Evolutionary conservation across 129 eudicot genomes (phyloP).

Genomic region (Arctium lappa): DNA sequence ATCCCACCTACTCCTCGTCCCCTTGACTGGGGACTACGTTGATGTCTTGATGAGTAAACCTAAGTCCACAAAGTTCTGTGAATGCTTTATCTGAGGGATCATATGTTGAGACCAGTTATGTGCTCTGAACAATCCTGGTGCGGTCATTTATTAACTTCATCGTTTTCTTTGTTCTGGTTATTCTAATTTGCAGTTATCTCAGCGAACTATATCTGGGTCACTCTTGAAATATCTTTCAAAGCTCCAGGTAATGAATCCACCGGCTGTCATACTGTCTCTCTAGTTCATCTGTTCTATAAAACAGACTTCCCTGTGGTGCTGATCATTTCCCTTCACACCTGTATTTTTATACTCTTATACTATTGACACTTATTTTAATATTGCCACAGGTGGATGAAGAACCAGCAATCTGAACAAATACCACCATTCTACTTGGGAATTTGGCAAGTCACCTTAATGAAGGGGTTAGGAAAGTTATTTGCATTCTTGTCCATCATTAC

Average conservation of each 20-base stretch:
- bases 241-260: slow-evolving; percentile 51
- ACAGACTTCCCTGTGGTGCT: not conserved
- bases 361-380: not conserved
- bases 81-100: too few species aligned
- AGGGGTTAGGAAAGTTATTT: slow-evolving; percentile 49
- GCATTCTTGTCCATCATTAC: not conserved
- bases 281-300: not conserved
- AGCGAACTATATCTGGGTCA: slow-evolving; percentile 86
- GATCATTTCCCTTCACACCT: slow-evolving; percentile 6
- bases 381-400: slow-evolving; percentile 81
- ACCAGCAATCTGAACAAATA: slow-evolving; percentile 78
- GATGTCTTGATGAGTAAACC: too few species aligned
- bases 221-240: slow-evolving; percentile 89
- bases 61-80: too few species aligned
- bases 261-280: not conserved
- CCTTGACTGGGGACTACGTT: too few species aligned
- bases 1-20: too few species aligned
- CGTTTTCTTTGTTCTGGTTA: not conserved
- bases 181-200: slow-evolving; percentile 73
- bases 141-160: not conserved
- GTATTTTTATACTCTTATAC: not conserved
- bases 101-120: too few species aligned
- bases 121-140: not conserved
- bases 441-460: slow-evolving; percentile 74
- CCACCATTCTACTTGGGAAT: slow-evolving; percentile 78